phyloP scores from a whole-genome alignment of 129 eudicot genomes.

The Saussurea involucrata region DNA sequence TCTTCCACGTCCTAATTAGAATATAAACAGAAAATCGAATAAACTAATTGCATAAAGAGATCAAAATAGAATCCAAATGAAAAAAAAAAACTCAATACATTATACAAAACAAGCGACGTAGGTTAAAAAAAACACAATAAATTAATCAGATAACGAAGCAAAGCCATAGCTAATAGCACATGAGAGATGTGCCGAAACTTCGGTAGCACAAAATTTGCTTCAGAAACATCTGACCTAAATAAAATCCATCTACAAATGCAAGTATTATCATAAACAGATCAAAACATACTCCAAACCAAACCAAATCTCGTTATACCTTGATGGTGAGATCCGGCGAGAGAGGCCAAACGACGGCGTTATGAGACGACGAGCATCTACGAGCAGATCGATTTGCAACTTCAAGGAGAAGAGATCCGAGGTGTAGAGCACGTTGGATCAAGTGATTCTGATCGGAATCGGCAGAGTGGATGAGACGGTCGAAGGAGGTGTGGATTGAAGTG shows the following conservation, averaged over 20 bases:
- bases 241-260: neutral
- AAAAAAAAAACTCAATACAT: neutral
- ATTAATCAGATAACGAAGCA: constrained; percentile 9
- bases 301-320: constrained; percentile 31
- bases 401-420: constrained; percentile 46
- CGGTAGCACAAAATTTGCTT: neutral
- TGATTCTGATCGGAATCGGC: constrained; percentile 49
- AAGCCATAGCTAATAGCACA: neutral
- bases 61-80: neutral
- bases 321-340: constrained; percentile 73
- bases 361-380: constrained; percentile 50
- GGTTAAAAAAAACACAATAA: neutral
- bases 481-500: constrained; percentile 33
- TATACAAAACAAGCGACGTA: neutral
- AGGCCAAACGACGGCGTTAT: constrained; percentile 74
- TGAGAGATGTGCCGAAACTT: neutral
- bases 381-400: constrained; percentile 75
- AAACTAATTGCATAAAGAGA: neutral
- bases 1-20: neutral
- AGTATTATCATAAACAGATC: neutral
- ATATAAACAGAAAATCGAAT: neutral
- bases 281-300: neutral
- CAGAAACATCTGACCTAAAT: neutral
- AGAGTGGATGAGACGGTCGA: constrained; percentile 60
- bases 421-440: constrained; percentile 57